Conservation (phyloP, 371 early-diverging fungal genomes). For the Mucor velutinosus region DNA sequence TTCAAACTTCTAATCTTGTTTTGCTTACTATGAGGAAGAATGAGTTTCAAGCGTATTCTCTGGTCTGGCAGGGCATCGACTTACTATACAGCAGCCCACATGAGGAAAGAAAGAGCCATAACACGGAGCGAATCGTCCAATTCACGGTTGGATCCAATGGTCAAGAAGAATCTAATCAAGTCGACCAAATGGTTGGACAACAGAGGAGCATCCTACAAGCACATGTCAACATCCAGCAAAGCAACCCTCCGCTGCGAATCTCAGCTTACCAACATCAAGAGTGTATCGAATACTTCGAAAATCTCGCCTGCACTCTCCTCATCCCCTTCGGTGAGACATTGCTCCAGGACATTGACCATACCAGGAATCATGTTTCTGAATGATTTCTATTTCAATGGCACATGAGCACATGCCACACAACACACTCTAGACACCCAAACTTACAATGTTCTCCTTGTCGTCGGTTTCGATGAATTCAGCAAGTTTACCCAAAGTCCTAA, state of each 20-base stretch:
- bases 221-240: background rate
- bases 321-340: conserved; percentile 69
- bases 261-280: conserved; percentile 62
- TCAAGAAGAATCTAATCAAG: conserved; percentile 78
- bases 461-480: conserved; percentile 82
- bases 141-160: conserved; percentile 67
- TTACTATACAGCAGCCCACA: conserved; percentile 84
- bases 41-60: background rate
- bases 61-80: conserved; percentile 20
- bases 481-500: conserved; percentile 77
- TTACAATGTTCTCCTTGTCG: conserved; percentile 67
- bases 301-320: conserved; percentile 75
- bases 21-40: conserved; percentile 59
- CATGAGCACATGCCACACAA: background rate
- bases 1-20: conserved; percentile 81
- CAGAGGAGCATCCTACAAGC: conserved; percentile 71
- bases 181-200: conserved; percentile 77
- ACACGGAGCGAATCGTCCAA: conserved; percentile 73
- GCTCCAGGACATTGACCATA: conserved; percentile 84
- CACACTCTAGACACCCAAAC: conserved; percentile 5
- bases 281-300: conserved; percentile 82
- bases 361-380: conserved; percentile 76
- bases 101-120: conserved; percentile 82
- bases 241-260: background rate
- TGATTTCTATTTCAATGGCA: conserved; percentile 37